Evolutionary conservation across 257 asterid species (phyloP), one percentile per base, ranked within the genome.

Genomic region (Jasminum sambac): DNA sequence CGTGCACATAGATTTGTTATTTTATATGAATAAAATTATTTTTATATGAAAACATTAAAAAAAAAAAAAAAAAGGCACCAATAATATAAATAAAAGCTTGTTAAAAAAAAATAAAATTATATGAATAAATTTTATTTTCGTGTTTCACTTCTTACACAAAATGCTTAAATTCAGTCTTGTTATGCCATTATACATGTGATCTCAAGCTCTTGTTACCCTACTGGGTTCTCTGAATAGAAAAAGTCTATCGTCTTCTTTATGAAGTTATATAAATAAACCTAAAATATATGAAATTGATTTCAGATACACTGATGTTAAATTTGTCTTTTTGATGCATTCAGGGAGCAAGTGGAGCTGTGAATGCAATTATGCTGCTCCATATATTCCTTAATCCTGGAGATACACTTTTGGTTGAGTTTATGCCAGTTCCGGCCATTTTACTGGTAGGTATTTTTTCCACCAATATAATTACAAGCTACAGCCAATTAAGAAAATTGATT

Each of bases 301-400:
- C n/a, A 46, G 17, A n/a, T 46, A n/a, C 19, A 23, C 12, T 8
- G 5, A 36, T 61, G 30, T 5, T 71, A 44, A 57, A 34, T 68
- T 23, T 67, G 68, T 41, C 46, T 66, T 55, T 41, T 70, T 43
- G 48, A 59, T 68, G 41, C 64, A 73, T 77, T 37, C 69, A 94
- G 99, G 99, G 99, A 67, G 99, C 99, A 48, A 91, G 97, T 67
- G 99, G 96, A 78, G 99, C 99, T 63, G 91, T 91, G 79, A 94
- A 88, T 77, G 97, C 99, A 6, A 80, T 94, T 57, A 70, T 94
- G 96, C 86, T 94, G 81, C 96, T 91, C 34, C 86, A 91, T 64
- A 91, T 94, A 66, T 91, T 94, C 80, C 92, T 94, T 16, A 81
- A 60, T 74, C 99, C 97, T 1, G 77, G 57, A 52, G 84, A 82